Evolutionary conservation across 768 basidiomycete genomes (phyloP), one percentile per base, ranked within the genome.

Genomic region (Tricholoma furcatifolium): DNA sequence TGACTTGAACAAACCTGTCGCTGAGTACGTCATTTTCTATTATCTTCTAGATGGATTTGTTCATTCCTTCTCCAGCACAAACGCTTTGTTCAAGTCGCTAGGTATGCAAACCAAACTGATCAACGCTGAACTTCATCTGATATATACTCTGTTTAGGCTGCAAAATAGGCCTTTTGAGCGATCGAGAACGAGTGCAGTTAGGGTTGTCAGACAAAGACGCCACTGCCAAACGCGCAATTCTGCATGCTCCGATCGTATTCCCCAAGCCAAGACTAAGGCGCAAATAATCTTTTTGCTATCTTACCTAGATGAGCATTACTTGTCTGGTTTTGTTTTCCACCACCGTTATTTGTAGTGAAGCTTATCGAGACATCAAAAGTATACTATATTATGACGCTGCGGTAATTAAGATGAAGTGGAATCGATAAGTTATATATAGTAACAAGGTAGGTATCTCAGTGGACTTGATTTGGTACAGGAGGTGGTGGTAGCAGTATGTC

Each of bases 191-290:
- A 6, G 82, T 84, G 53, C 75, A 78, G 55, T 74, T 89, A 34
- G 88, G 91, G 9, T 70, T 93, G 17, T 77, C 86, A 0, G 78
- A 85, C 42, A 77, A 74, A 30, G 82, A 80, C 2, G 84, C 77
- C 7, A 80, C 80, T 34, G 77, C 77, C 38, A 89, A 88, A 63
- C 78, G 85, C 48, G 94, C 93, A 0, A 72, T 87, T 1, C 74
- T 98, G 50, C 81, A 71, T 39, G 80, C 83, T 0, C 95, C 95
- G 2, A 76, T 96, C 1, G 75, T 80, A 55, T 97, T 97, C 70
- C 94, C 93, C 0, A 90, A 88, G 63, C 76, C 79, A 18, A 67
- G 69, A 52, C 62, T 69, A 43, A 71, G 70, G 63, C 70, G 70
- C 61, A 74, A 68, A 56, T 67, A 60, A 42, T 35, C 56, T 23